A percentile compares a stretch with the other conserved stretches of the same genome.
These are phyloP conservation scores for Fusarium sp. DNA, from an alignment of 2,329 filamentous ascomycete genomes.

Conservation along the genomic window DNA sequence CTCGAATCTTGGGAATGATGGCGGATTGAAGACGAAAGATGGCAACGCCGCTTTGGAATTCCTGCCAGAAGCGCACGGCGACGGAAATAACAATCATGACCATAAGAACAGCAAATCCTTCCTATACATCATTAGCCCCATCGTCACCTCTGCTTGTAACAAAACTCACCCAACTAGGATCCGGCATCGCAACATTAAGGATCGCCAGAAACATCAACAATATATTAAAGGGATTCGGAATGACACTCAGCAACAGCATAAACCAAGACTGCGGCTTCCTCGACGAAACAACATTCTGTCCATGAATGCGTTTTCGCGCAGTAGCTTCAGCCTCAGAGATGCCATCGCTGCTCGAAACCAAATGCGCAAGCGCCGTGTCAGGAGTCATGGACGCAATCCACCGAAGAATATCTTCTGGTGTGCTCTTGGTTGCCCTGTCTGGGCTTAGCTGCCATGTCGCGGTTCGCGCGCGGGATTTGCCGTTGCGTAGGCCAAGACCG, in stretches of 20 bases:
- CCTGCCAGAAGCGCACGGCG: conserved; percentile 1
- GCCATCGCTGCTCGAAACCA: neutral
- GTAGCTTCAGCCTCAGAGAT: neutral
- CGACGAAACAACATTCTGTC: neutral
- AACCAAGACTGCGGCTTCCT: neutral
- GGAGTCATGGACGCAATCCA: neutral
- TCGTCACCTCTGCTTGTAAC: fast-evolving
- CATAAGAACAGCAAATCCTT: neutral
- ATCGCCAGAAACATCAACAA: neutral
- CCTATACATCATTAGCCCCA: neutral
- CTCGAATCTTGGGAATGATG: neutral
- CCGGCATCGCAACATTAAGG: neutral
- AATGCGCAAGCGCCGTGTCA: neutral
- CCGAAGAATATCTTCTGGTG: neutral
- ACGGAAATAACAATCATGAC: neutral
- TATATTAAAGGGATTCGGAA: conserved; percentile 4
- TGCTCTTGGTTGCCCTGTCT: neutral
- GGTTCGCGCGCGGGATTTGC: neutral
- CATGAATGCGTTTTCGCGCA: neutral
- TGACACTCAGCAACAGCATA: neutral
- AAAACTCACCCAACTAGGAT: neutral
- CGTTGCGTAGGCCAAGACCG: neutral
- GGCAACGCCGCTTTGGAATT: neutral
- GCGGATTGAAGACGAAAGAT: neutral
- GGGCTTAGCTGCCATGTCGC: neutral